A percentile compares a stretch with the other conserved stretches of the same genome.
phyloP scores from a whole-genome alignment of 306 rosid species.

The Pterocarpus macrocarpus region DNA sequence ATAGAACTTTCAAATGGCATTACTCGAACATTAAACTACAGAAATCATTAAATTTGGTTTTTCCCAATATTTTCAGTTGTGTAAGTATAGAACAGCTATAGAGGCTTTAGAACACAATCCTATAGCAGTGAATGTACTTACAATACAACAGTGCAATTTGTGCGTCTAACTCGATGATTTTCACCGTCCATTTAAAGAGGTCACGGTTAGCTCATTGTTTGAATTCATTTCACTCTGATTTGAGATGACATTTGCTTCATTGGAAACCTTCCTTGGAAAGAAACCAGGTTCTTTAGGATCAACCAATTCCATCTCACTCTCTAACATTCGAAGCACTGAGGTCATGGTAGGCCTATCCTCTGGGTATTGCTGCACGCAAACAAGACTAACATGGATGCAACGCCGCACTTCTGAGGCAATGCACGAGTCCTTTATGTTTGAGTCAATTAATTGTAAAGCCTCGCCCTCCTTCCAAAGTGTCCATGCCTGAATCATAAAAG shows the following conservation, averaged over 20 bases:
- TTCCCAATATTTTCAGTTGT: not conserved
- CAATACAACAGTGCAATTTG: not conserved
- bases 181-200: constrained; percentile 37
- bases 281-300: constrained; percentile 67
- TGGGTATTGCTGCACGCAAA: constrained; percentile 66
- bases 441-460: constrained; percentile 50
- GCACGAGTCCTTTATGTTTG: constrained; percentile 41
- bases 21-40: too few species aligned
- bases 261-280: not conserved
- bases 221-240: constrained; percentile 40
- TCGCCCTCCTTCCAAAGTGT: constrained; percentile 56
- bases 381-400: constrained; percentile 61
- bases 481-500: constrained; percentile 57
- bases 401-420: constrained; percentile 48
- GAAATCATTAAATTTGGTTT: not conserved
- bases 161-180: not conserved
- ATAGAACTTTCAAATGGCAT: not conserved
- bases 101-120: not conserved
- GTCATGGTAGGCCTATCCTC: constrained; percentile 58
- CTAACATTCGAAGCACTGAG: constrained; percentile 56
- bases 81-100: not conserved
- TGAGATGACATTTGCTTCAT: constrained; percentile 22
- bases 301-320: constrained; percentile 49
- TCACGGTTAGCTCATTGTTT: constrained; percentile 41
- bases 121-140: not conserved